Evolutionary conservation across 805 yeast species (phyloP).

Genomic region (Komagataella kurtzmanii): DNA sequence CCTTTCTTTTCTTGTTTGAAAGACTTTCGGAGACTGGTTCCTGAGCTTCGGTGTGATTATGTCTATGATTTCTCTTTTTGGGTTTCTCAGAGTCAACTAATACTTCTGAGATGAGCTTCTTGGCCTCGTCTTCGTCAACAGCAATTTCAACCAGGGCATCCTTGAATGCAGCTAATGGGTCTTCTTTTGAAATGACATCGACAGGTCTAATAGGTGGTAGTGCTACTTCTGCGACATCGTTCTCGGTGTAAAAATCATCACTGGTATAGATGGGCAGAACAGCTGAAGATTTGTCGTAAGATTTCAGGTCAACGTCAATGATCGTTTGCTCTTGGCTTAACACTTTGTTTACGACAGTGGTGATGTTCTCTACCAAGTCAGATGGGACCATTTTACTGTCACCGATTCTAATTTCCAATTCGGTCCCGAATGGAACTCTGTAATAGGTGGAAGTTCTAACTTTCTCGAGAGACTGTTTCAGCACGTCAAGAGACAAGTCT

Average conservation of each 20-base stretch:
- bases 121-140: constrained; percentile 58
- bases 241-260: constrained; percentile 36
- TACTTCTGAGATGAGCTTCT: constrained; percentile 28
- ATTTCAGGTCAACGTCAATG: constrained; percentile 52
- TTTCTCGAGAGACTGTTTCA: constrained; percentile 45
- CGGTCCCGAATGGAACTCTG: constrained; percentile 62
- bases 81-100: background rate
- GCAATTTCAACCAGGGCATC: constrained; percentile 72
- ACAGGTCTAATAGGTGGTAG: constrained; percentile 10
- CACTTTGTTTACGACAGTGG: constrained; percentile 37
- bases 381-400: constrained; percentile 27
- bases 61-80: background rate
- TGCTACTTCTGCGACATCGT: constrained; percentile 28
- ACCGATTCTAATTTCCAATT: constrained; percentile 57
- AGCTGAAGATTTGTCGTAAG: constrained; percentile 46
- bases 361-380: constrained; percentile 47
- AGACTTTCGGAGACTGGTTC: constrained; percentile 1
- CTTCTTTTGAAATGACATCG: constrained; percentile 17
- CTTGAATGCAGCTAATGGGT: constrained; percentile 48
- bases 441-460: constrained; percentile 45
- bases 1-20: background rate
- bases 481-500: constrained; percentile 34
- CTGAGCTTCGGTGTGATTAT: background rate
- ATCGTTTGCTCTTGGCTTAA: constrained; percentile 17
- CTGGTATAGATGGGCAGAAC: constrained; percentile 72